phyloP scores from a whole-genome alignment of 257 asterid species.

The Plantago major region DNA sequence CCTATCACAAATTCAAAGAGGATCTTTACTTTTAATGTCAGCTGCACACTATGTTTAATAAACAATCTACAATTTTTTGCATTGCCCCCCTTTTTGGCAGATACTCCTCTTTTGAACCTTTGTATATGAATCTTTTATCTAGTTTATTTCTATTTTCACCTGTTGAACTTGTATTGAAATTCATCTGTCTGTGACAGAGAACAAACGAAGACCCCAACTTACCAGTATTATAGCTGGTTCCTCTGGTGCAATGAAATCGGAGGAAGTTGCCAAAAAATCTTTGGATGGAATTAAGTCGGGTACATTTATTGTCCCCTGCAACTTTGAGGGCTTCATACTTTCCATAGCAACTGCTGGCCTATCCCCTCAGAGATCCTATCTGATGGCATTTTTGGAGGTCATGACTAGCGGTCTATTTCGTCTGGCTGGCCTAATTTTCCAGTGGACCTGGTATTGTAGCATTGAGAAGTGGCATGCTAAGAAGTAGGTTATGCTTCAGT shows the following conservation, averaged over 20 bases:
- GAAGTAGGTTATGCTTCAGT: slow-evolving; percentile 19
- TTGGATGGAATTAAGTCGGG: slow-evolving; percentile 64
- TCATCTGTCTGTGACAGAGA: slow-evolving; percentile 46
- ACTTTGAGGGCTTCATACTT: slow-evolving; percentile 68
- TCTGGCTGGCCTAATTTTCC: slow-evolving; percentile 66
- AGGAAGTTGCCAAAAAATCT: slow-evolving; percentile 70
- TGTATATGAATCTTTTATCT: background rate
- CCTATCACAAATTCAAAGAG: too few relatives aligned
- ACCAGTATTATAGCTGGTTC: slow-evolving; percentile 79
- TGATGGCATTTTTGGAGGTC: slow-evolving; percentile 81
- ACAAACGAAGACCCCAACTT: slow-evolving; percentile 70
- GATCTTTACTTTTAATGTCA: too few relatives aligned
- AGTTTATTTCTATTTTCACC: background rate
- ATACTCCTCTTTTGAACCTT: background rate
- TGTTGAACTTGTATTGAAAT: slow-evolving; percentile 3
- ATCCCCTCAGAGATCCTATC: slow-evolving; percentile 83
- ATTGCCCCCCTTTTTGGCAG: too few relatives aligned
- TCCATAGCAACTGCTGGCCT: slow-evolving; percentile 77
- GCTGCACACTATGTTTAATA: too few relatives aligned
- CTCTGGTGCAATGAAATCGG: slow-evolving; percentile 93
- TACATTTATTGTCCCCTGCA: slow-evolving; percentile 72
- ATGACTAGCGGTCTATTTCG: slow-evolving; percentile 54
- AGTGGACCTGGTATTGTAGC: slow-evolving; percentile 81
- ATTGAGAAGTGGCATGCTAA: slow-evolving; percentile 53
- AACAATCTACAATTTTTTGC: background rate